A percentile compares a stretch with the other conserved stretches of the same genome.
Conservation (phyloP, 257 asterid species). For the Verbascum thapsus region DNA sequence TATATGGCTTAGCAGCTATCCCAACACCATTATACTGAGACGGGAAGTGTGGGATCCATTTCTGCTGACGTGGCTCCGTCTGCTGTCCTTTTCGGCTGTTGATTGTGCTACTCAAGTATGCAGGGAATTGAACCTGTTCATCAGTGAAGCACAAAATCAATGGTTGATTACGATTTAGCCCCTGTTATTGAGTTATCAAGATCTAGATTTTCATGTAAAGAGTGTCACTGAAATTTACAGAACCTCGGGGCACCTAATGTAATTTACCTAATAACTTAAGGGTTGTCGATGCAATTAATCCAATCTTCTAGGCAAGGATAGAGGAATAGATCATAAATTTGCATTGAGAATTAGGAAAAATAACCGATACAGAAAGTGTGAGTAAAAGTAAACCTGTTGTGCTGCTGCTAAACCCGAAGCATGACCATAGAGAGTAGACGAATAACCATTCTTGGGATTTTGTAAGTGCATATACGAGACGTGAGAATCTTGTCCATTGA, state of each 20-base stretch:
- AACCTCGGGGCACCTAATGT: no score
- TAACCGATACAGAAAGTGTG: background rate
- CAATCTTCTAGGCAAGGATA: background rate
- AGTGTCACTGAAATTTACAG: no score
- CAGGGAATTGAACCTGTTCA: conserved; percentile 51
- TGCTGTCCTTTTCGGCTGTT: no score
- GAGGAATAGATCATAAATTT: background rate
- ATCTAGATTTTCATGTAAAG: no score
- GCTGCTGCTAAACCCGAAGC: conserved; percentile 42
- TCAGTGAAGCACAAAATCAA: conserved; percentile 20
- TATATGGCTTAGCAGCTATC: no score
- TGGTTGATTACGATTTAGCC: background rate
- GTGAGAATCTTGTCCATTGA: conserved; percentile 31
- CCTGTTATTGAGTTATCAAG: no score
- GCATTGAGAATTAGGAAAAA: background rate
- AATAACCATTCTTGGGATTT: conserved; percentile 51
- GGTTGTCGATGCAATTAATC: no score
- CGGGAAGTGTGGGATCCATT: conserved; percentile 34
- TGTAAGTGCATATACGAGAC: conserved; percentile 40
- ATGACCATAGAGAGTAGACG: conserved; percentile 42
- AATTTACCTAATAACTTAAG: no score
- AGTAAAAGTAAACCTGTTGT: conserved; percentile 58
- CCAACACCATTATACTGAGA: conserved; percentile 39
- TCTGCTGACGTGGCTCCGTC: no score
- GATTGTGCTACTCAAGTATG: conserved; percentile 42